These are phyloP conservation scores for Sporisorium graminicola DNA, from an alignment of 1,284 basidiomycete genomes.

Conservation along the genomic window DNA sequence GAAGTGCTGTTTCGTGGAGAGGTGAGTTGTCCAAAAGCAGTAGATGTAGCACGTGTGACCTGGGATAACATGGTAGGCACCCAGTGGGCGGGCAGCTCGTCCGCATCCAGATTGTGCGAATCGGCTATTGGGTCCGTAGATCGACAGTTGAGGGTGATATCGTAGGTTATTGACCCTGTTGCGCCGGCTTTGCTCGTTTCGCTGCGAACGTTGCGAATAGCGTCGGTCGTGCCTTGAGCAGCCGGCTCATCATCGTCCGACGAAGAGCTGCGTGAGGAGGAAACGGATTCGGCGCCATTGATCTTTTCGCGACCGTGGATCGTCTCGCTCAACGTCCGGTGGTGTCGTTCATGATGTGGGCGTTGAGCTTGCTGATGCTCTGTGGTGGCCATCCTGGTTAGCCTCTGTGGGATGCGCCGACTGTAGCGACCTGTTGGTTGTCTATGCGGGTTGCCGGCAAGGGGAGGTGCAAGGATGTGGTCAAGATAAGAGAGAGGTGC, in stretches of 20 bases:
- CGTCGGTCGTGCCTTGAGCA: not conserved
- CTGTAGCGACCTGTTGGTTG: not conserved
- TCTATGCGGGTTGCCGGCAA: not conserved
- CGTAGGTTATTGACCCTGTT: conserved; percentile 10
- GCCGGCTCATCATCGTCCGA: conserved; percentile 1
- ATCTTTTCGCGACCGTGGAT: conserved; percentile 5
- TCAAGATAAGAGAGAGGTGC: not conserved
- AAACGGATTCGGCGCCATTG: conserved; percentile 16
- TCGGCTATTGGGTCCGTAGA: conserved; percentile 33
- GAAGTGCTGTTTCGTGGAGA: conserved; percentile 11
- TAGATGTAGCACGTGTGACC: conserved; percentile 30
- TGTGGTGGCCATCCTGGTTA: conserved; percentile 4
- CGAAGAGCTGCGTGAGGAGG: conserved; percentile 24
- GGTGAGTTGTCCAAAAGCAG: conserved; percentile 22
- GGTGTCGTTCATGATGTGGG: conserved; percentile 16
- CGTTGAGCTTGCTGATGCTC: conserved; percentile 13
- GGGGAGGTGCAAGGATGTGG: not conserved
- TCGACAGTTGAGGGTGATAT: conserved; percentile 23
- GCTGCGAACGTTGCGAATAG: not conserved
- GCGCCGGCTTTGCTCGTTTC: conserved; percentile 5
- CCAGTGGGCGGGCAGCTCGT: conserved; percentile 41
- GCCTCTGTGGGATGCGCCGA: not conserved
- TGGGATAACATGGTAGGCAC: conserved; percentile 32
- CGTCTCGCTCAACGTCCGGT: conserved; percentile 22
- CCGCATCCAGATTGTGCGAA: conserved; percentile 16